A percentile compares a stretch with the other conserved stretches of the same genome.
These are phyloP conservation scores for Podila minutissima DNA, from an alignment of 192 early-diverging fungal species.

Conservation along the genomic window DNA sequence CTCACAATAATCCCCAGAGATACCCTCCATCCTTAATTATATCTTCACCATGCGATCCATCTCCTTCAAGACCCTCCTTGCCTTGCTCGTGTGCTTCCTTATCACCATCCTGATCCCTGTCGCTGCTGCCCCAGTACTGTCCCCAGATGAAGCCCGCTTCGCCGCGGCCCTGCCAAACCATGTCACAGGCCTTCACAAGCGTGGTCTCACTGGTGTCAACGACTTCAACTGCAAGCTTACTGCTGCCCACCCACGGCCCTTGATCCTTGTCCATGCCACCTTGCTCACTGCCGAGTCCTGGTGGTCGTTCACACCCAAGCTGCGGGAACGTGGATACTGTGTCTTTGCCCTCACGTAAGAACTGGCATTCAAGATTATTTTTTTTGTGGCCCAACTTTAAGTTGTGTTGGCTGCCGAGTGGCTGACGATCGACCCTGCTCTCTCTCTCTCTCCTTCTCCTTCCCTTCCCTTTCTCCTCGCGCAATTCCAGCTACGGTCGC, in stretches of 20 bases:
- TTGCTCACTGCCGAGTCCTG: constrained; percentile 29
- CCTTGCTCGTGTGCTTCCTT: too few species aligned
- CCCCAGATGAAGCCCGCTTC: too few species aligned
- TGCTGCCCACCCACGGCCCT: constrained; percentile 23
- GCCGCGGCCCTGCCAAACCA: background rate
- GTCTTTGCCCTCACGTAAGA: constrained; percentile 31
- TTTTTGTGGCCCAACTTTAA: background rate
- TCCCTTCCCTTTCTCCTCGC: too few species aligned
- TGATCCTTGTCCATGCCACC: constrained; percentile 38
- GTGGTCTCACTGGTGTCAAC: constrained; percentile 19
- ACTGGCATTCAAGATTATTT: background rate
- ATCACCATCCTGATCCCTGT: too few species aligned
- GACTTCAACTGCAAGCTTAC: constrained; percentile 34
- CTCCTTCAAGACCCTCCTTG: too few species aligned
- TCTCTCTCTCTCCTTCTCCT: too few species aligned
- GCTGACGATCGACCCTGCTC: too few species aligned
- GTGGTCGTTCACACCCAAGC: constrained; percentile 14
- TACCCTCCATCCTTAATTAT: too few species aligned
- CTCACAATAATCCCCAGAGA: too few species aligned
- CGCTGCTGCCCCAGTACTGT: too few species aligned
- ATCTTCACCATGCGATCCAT: too few species aligned
- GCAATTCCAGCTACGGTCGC: constrained; percentile 11
- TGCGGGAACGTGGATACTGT: constrained; percentile 33
- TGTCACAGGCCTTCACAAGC: constrained; percentile 12
- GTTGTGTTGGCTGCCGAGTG: too few species aligned